These are phyloP conservation scores for Boletus subparvulus DNA, from an alignment of 768 basidiomycete genomes.

Conservation along the genomic window DNA sequence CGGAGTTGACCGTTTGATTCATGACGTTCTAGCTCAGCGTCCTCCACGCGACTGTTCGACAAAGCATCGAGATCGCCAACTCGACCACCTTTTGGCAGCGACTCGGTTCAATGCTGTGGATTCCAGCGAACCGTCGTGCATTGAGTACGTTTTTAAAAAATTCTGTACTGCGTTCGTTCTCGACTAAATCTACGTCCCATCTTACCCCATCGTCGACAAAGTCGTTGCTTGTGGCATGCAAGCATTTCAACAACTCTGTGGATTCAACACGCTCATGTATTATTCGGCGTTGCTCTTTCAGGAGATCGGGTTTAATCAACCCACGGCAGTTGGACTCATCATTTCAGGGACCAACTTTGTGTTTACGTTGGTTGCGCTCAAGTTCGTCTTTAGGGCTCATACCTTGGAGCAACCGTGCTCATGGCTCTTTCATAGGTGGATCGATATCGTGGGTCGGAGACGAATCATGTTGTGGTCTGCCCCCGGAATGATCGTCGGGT, in stretches of 20 bases:
- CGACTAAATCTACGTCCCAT: background rate
- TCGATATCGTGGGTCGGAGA: slow-evolving; percentile 69
- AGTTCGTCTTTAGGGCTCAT: slow-evolving; percentile 32
- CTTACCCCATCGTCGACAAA: slow-evolving; percentile 21
- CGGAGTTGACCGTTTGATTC: background rate
- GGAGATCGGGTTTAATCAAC: slow-evolving; percentile 78
- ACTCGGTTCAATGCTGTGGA: slow-evolving; percentile 50
- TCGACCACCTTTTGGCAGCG: slow-evolving; percentile 62
- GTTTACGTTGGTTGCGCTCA: slow-evolving; percentile 74
- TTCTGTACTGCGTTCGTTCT: background rate
- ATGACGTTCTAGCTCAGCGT: slow-evolving; percentile 46
- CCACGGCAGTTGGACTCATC: slow-evolving; percentile 78
- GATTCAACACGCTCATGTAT: slow-evolving; percentile 80
- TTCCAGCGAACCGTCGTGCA: slow-evolving; percentile 65
- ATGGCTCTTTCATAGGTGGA: slow-evolving; percentile 31
- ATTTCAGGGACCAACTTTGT: slow-evolving; percentile 77
- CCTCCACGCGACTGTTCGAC: slow-evolving; percentile 57
- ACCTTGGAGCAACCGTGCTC: background rate
- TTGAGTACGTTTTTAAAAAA: slow-evolving; percentile 46
- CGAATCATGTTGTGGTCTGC: slow-evolving; percentile 69
- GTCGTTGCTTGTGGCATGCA: slow-evolving; percentile 80
- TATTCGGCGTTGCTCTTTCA: slow-evolving; percentile 79
- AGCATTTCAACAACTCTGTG: slow-evolving; percentile 80
- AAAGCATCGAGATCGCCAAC: slow-evolving; percentile 60
- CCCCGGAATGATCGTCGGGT: slow-evolving; percentile 70